phyloP scores from a whole-genome alignment of 352 stramenopile species.

The Globisporangium spiculum region DNA sequence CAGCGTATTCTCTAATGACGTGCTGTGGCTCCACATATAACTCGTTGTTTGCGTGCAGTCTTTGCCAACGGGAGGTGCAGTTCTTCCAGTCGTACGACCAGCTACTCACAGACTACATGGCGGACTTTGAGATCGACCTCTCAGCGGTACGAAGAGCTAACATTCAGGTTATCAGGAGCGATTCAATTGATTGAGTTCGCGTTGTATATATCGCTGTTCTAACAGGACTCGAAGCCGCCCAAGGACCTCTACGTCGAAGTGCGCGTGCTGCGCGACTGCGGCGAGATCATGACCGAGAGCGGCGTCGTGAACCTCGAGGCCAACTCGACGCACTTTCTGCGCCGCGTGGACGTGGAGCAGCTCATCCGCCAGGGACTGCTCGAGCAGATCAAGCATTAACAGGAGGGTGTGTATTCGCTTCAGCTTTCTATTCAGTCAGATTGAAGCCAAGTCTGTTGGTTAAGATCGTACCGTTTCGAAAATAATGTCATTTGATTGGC shows the following conservation, averaged over 20 bases:
- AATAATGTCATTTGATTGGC: not conserved
- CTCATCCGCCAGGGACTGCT: slow-evolving; percentile 82
- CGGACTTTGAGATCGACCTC: slow-evolving; percentile 84
- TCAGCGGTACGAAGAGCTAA: slow-evolving; percentile 44
- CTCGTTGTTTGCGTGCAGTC: slow-evolving; percentile 28
- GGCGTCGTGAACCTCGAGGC: slow-evolving; percentile 82
- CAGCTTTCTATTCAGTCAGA: too few species aligned
- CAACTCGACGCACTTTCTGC: slow-evolving; percentile 88
- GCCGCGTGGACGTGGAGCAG: slow-evolving; percentile 82
- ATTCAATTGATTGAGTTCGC: not conserved
- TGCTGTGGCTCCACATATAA: not conserved
- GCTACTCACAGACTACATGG: slow-evolving; percentile 89
- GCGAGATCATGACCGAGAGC: slow-evolving; percentile 91
- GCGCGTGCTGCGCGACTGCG: slow-evolving; percentile 83
- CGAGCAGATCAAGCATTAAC: slow-evolving; percentile 76
- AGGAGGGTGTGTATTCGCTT: not conserved
- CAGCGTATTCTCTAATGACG: not conserved
- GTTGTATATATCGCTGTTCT: not conserved
- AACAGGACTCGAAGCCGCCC: slow-evolving; percentile 79
- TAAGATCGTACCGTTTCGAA: not conserved
- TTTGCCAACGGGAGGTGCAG: slow-evolving; percentile 82
- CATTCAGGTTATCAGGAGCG: not conserved
- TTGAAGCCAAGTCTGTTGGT: not conserved
- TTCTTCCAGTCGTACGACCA: slow-evolving; percentile 92
- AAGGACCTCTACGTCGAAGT: slow-evolving; percentile 92